Percentiles rank a stretch among this genome's conserved stretches.
These are phyloP conservation scores for Nicotiana tabacum DNA, from an alignment of 257 asterid genomes.

Conservation along the genomic window DNA sequence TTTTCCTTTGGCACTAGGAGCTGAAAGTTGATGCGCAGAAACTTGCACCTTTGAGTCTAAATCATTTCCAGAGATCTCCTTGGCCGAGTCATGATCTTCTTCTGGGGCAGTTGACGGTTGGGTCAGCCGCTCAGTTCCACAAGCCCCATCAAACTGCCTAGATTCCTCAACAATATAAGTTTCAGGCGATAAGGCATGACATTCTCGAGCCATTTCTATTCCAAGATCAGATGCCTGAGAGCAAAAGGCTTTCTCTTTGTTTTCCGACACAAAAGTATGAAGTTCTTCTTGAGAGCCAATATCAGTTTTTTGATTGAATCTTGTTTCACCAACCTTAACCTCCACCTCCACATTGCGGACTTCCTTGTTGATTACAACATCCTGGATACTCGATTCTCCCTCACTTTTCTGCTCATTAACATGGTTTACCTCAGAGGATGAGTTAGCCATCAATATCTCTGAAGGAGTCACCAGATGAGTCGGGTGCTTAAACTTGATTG, in stretches of 20 bases:
- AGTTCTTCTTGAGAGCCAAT: slow-evolving; percentile 43
- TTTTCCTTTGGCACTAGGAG: slow-evolving; percentile 59
- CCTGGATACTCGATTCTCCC: slow-evolving; percentile 37
- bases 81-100: slow-evolving; percentile 40
- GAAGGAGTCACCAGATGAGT: slow-evolving; percentile 96
- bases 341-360: slow-evolving; percentile 59
- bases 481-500: slow-evolving; percentile 78
- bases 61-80: slow-evolving; percentile 39
- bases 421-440: slow-evolving; percentile 63
- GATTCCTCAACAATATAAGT: slow-evolving; percentile 52
- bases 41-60: slow-evolving; percentile 33
- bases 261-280: slow-evolving; percentile 49
- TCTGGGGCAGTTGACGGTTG: slow-evolving; percentile 22
- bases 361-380: slow-evolving; percentile 56
- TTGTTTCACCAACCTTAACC: slow-evolving; percentile 67
- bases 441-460: slow-evolving; percentile 72
- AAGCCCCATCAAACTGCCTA: slow-evolving; percentile 24
- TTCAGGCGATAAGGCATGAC: slow-evolving; percentile 57
- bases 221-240: slow-evolving; percentile 92
- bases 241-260: slow-evolving; percentile 63
- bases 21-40: slow-evolving; percentile 40
- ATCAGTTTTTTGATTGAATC: slow-evolving; percentile 46
- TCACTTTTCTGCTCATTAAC: slow-evolving; percentile 50
- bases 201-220: slow-evolving; percentile 75
- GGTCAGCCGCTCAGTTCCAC: background rate